Percentiles rank a stretch among this genome's conserved stretches.
phyloP scores from a whole-genome alignment of 768 basidiomycete species.

The Rhizopogon vesiculosus region DNA sequence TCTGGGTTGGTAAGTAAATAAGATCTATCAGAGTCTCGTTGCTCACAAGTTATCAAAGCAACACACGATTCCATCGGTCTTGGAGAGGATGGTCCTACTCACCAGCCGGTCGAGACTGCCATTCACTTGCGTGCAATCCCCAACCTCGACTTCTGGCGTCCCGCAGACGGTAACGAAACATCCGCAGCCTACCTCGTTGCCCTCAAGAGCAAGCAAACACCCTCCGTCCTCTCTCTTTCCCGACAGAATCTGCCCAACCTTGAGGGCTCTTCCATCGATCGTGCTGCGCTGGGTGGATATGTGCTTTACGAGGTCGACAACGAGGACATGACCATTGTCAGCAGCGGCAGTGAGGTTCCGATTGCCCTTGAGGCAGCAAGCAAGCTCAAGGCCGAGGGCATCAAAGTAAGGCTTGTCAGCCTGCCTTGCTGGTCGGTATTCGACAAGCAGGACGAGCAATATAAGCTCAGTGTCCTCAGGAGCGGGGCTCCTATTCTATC shows the following conservation, averaged over 20 bases:
- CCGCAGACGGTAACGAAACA: constrained; percentile 96
- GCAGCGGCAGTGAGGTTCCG: constrained; percentile 83
- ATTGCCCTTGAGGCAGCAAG: constrained; percentile 86
- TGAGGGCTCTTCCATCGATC: constrained; percentile 81
- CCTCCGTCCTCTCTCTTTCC: constrained; percentile 79
- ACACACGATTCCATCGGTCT: constrained; percentile 95
- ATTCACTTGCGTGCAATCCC: constrained; percentile 85
- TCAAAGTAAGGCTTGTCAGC: constrained; percentile 81
- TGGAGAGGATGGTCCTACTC: constrained; percentile 93
- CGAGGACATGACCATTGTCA: constrained; percentile 87
- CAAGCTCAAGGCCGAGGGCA: constrained; percentile 69
- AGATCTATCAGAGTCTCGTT: not conserved
- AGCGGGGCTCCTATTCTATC: constrained; percentile 88
- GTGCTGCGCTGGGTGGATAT: constrained; percentile 82
- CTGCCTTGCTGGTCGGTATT: constrained; percentile 90
- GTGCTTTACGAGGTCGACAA: constrained; percentile 76
- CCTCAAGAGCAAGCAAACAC: constrained; percentile 67
- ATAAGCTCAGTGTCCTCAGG: constrained; percentile 79
- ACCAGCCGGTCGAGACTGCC: constrained; percentile 91
- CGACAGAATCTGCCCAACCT: constrained; percentile 93
- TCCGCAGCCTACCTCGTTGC: constrained; percentile 86
- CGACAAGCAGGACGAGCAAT: constrained; percentile 75
- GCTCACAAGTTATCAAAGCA: constrained; percentile 36
- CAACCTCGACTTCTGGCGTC: constrained; percentile 90
- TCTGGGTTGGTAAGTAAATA: constrained; percentile 77